Conservation (phyloP, 139 green algal species). For the Gonium pectorale region DNA sequence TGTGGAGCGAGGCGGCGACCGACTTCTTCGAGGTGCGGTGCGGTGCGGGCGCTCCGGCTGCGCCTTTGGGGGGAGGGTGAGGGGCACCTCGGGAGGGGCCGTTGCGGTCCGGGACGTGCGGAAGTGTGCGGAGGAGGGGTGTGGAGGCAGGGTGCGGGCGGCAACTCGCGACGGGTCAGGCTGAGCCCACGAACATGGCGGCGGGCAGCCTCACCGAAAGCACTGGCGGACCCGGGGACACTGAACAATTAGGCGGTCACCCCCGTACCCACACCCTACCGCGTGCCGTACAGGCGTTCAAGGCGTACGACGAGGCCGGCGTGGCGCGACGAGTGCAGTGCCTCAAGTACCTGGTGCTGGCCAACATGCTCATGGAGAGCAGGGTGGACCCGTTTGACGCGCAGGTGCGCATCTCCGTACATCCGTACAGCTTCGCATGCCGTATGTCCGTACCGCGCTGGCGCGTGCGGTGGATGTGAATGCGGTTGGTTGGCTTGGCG, state of each 20-base stretch:
- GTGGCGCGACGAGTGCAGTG: constrained; percentile 88
- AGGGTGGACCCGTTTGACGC: constrained; percentile 96
- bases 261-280: too few species aligned
- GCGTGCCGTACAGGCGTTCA: constrained; percentile 87
- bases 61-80: not conserved
- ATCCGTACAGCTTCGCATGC: too few species aligned
- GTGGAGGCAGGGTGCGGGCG: too few species aligned
- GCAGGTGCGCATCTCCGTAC: constrained; percentile 93
- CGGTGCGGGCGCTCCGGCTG: not conserved
- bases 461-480: too few species aligned
- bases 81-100: not conserved
- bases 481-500: too few species aligned
- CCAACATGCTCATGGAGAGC: constrained; percentile 98
- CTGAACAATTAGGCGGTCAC: too few species aligned
- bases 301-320: constrained; percentile 97
- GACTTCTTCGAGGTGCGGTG: constrained; percentile 96
- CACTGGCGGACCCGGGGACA: too few species aligned
- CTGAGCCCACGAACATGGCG: too few species aligned
- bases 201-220: too few species aligned
- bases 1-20: constrained; percentile 91
- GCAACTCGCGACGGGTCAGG: too few species aligned
- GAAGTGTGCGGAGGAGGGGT: not conserved
- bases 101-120: not conserved
- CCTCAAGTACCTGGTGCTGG: constrained; percentile 99
- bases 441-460: too few species aligned